phyloP scores from a whole-genome alignment of 208 protist genomes.

The Paratrypanosoma confusum region DNA sequence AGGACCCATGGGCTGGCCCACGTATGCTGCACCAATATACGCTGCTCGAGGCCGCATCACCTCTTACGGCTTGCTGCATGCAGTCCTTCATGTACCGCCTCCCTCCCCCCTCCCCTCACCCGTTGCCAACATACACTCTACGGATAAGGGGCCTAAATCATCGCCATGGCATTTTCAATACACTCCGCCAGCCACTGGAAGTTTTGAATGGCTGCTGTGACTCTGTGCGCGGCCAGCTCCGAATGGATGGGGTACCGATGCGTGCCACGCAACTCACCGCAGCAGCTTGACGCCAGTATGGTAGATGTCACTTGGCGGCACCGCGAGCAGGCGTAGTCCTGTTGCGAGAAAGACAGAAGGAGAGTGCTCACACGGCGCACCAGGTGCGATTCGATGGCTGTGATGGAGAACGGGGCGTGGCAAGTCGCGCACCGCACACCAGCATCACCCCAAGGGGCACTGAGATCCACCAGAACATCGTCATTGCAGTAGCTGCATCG shows the following conservation, averaged over 20 bases:
- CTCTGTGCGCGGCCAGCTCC: constrained; percentile 50
- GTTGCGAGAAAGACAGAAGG: constrained; percentile 37
- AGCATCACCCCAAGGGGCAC: constrained; percentile 1
- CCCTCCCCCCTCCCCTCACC: no score
- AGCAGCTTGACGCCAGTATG: constrained; percentile 66
- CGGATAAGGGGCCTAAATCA: no score
- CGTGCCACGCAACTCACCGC: constrained; percentile 61
- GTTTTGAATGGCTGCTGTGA: constrained; percentile 41
- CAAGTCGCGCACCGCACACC: constrained; percentile 60
- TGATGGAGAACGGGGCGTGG: constrained; percentile 39
- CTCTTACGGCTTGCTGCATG: no score
- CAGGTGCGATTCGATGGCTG: constrained; percentile 58
- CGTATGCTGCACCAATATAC: no score
- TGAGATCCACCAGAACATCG: constrained; percentile 40
- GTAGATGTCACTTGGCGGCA: constrained; percentile 60
- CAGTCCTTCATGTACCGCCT: no score
- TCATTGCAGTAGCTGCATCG: constrained; percentile 78
- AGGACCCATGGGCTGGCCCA: no score
- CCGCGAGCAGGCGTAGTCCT: constrained; percentile 82
- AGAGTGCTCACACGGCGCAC: constrained; percentile 66
- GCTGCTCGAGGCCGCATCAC: no score
- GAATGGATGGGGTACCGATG: constrained; percentile 16
- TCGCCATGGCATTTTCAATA: no score
- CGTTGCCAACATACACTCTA: no score
- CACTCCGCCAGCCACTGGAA: constrained; percentile 65